Conservation (phyloP, 2,329 filamentous ascomycete species). For the Colletotrichum euphorbiae region DNA sequence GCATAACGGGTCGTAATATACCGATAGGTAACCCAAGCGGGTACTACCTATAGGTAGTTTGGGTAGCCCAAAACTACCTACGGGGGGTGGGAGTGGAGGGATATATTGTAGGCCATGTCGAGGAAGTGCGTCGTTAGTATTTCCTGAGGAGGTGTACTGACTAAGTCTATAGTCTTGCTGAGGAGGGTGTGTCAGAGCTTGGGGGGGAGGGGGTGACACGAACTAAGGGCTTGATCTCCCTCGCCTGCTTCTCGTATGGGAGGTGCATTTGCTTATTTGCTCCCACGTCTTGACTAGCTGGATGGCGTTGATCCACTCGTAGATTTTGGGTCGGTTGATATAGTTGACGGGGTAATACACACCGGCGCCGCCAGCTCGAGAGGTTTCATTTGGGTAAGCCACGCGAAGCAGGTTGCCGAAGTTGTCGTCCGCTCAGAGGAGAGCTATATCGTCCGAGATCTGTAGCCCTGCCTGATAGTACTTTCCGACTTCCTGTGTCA, state of each 20-base stretch:
- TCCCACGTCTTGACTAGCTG: conserved; percentile 74
- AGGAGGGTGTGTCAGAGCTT: too few species aligned
- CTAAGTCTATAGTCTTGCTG: too few species aligned
- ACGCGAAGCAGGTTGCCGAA: conserved; percentile 70
- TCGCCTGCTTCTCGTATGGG: conserved; percentile 65
- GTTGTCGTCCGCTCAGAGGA: conserved; percentile 74
- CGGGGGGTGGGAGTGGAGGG: conserved; percentile 37
- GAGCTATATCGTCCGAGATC: conserved; percentile 71
- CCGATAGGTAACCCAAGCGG: too few species aligned
- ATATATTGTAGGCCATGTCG: conserved; percentile 65
- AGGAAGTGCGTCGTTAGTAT: conserved; percentile 65
- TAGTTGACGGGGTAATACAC: conserved; percentile 68
- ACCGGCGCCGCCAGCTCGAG: conserved; percentile 66
- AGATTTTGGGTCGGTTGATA: conserved; percentile 69
- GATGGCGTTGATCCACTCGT: conserved; percentile 75
- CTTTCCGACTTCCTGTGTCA: conserved; percentile 56
- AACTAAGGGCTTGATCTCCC: conserved; percentile 64
- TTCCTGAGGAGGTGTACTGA: conserved; percentile 42
- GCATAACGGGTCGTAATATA: too few species aligned
- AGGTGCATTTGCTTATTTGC: conserved; percentile 76
- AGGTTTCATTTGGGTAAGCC: conserved; percentile 65
- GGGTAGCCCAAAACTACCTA: too few species aligned
- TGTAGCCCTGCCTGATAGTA: conserved; percentile 69
- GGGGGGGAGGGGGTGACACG: fast-evolving
- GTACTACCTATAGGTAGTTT: too few species aligned